These are phyloP conservation scores for Lactarius vividus DNA, from an alignment of 768 basidiomycete genomes.

Conservation along the genomic window DNA sequence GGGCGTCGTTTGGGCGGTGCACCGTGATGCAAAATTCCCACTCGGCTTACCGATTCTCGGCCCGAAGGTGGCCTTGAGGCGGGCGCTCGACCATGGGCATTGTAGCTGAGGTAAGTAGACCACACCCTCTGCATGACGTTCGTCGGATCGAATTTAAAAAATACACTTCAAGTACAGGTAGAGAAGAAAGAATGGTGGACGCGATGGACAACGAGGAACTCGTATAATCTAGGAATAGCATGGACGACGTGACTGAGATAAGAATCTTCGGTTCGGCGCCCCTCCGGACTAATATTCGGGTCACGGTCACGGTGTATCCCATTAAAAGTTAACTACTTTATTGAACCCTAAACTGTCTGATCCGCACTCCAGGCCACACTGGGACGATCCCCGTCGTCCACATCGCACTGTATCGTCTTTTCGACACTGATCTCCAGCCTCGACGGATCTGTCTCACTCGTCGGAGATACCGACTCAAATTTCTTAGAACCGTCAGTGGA, in stretches of 20 bases:
- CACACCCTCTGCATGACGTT: constrained; percentile 49
- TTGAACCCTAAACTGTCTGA: neutral
- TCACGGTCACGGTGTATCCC: neutral
- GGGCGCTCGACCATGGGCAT: constrained; percentile 3
- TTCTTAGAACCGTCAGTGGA: neutral
- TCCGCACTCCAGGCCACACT: too few relatives aligned
- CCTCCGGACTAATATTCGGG: neutral
- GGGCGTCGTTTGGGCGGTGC: neutral
- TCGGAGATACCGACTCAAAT: neutral
- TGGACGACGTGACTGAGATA: too few relatives aligned
- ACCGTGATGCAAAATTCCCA: neutral
- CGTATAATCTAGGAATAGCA: neutral
- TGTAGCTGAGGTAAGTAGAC: constrained; percentile 49
- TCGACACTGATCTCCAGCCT: constrained; percentile 12
- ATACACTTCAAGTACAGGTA: constrained; percentile 21
- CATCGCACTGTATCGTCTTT: constrained; percentile 10
- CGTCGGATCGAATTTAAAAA: neutral
- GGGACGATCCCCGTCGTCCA: neutral
- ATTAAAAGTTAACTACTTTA: neutral
- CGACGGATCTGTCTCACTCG: neutral
- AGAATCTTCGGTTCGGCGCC: too few relatives aligned
- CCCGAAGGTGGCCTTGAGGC: constrained; percentile 13
- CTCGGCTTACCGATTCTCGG: constrained; percentile 18
- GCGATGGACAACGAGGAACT: neutral
- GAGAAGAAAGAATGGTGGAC: neutral